Conservation (phyloP, 1,284 basidiomycete genomes). For the Moesziomyces globuligerus region DNA sequence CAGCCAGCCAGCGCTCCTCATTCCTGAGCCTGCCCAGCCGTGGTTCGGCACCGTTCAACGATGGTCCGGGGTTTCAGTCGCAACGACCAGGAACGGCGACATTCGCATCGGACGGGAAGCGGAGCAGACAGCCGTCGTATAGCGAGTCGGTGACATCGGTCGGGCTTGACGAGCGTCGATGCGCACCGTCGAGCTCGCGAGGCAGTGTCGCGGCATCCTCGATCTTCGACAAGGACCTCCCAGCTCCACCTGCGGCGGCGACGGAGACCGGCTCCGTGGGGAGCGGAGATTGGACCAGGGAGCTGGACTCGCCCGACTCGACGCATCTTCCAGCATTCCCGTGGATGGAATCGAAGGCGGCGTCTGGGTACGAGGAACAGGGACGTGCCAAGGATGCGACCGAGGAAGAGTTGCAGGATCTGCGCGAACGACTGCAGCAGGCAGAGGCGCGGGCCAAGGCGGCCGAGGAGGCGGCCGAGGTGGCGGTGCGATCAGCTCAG, state of each 20-base stretch:
- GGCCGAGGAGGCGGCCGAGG: conserved; percentile 14
- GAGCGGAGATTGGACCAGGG: conserved; percentile 5
- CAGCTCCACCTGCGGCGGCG: conserved; percentile 3
- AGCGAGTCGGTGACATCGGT: conserved; percentile 7
- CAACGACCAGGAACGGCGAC: not conserved
- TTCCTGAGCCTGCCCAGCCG: conserved; percentile 4
- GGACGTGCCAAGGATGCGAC: not conserved
- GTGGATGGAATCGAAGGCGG: not conserved
- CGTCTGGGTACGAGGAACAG: not conserved
- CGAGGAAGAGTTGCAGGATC: conserved; percentile 12
- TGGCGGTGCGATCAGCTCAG: conserved; percentile 15
- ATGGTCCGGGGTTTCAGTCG: no score
- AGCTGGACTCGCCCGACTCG: conserved; percentile 4
- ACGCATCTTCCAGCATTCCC: not conserved
- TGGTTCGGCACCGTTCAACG: not conserved
- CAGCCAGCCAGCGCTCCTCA: not conserved
- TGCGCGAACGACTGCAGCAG: conserved; percentile 17
- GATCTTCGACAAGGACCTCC: conserved; percentile 31
- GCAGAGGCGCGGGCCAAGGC: conserved; percentile 19
- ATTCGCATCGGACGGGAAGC: not conserved
- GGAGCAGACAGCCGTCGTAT: conserved; percentile 11
- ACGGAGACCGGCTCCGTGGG: not conserved
- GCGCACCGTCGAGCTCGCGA: conserved; percentile 11
- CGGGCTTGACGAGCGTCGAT: not conserved
- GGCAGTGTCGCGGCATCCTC: conserved; percentile 11